Evolutionary conservation across 2,329 filamentous ascomycete genomes (phyloP).

Genomic region (Colletotrichum phormii): DNA sequence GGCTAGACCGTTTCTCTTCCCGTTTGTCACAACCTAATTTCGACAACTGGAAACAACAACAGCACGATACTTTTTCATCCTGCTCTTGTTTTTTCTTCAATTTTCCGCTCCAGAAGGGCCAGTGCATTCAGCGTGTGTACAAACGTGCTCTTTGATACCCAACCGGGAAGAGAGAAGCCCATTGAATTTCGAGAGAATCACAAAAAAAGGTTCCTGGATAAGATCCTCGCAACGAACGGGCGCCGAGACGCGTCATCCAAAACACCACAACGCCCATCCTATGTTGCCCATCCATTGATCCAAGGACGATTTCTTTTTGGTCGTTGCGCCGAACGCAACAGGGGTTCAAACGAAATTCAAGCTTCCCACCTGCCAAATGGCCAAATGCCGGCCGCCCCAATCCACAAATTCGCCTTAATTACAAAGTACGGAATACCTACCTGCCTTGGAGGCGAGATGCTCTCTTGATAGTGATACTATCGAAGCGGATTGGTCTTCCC

Average conservation of each 20-base stretch:
- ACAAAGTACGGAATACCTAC: background rate
- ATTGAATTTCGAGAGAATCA: background rate
- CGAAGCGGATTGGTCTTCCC: background rate
- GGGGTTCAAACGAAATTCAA: background rate
- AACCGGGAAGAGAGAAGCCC: too few relatives aligned
- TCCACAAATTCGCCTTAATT: background rate
- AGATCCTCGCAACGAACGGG: background rate
- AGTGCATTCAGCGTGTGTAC: background rate
- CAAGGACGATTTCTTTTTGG: background rate
- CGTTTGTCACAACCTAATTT: background rate
- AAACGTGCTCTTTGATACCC: background rate
- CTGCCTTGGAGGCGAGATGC: background rate
- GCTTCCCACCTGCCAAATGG: background rate
- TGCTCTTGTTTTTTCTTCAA: background rate
- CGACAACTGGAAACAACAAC: conserved; percentile 2
- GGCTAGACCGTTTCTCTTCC: background rate
- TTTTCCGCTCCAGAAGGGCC: background rate
- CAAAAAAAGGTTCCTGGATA: too few relatives aligned
- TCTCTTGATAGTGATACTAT: background rate
- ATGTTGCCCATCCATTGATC: background rate
- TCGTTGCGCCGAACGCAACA: background rate
- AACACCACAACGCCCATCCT: background rate
- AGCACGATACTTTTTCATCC: background rate
- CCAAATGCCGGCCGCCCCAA: too few relatives aligned
- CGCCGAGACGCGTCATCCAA: conserved; percentile 4